Evolutionary conservation across 2,329 filamentous ascomycete species (phyloP), one percentile per base, ranked within the genome.

Genomic region (Ampelomyces quisqualis): DNA sequence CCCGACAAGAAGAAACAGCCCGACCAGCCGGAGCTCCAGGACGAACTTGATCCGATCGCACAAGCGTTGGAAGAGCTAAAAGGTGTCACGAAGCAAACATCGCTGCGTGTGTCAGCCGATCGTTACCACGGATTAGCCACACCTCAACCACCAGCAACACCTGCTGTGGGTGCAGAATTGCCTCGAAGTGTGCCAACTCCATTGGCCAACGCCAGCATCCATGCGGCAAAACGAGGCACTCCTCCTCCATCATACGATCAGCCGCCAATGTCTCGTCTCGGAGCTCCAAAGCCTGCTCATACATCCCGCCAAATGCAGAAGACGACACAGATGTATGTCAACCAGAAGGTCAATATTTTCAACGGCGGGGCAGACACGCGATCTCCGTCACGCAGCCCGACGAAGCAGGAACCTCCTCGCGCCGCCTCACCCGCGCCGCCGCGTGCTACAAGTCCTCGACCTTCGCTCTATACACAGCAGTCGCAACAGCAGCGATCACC

Each of bases 301-400:
- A 98, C 94, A 0, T 87, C 89, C 3, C 88, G 86, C 49, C 88
- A 93, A 33, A 98, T 98, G 94, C 88, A 95, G 62, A 88, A 95
- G 67, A 88, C 90, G 3, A 93, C 90, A 0, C 86, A 94, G 57
- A 90, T 90, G 68, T 96, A 91, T 60, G 82, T 86, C 15, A 81
- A 84, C 31, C 87, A 96, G 67, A 88, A 88, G 2, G 81, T 88
- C 29, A 89, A 79, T 59, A 84, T 96, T 73, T 93, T 94, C 67
- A 73, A 71, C 38, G 56, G 57, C 3, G 49, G 52, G 64, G 40
- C 73, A 70, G 45, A 45, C 26, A 77, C 83, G 17, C 77, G 82
- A 9, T 77, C 82, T 3, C 71, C 74, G 9, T 84, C 81, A 4
- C 74, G 84, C 41, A 78, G 72, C 47, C 79, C 57, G 35, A 63